A percentile compares a stretch with the other conserved stretches of the same genome.
phyloP scores from a whole-genome alignment of 2,329 filamentous ascomycete species.

The Plenodomus lindquistii region DNA sequence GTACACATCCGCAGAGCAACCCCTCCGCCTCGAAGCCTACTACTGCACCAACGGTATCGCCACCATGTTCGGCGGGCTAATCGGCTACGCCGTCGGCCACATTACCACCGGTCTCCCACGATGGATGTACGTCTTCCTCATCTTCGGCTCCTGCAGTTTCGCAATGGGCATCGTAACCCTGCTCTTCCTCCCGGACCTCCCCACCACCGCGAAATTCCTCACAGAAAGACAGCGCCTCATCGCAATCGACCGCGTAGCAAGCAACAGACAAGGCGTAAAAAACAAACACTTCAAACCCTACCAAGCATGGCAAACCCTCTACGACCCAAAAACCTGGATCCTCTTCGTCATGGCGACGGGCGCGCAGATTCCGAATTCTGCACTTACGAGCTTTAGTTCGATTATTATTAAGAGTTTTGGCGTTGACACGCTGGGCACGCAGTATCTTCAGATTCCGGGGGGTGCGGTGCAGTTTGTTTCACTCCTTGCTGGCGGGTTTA shows the following conservation, averaged over 20 bases:
- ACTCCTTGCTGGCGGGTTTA: constrained; percentile 39
- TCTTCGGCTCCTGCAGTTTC: constrained; percentile 51
- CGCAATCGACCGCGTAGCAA: constrained; percentile 47
- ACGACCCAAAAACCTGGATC: constrained; percentile 48
- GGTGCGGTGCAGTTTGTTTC: constrained; percentile 50
- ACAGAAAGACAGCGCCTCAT: constrained; percentile 17
- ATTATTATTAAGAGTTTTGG: constrained; percentile 66
- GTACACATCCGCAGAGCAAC: constrained; percentile 66
- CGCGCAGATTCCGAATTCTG: constrained; percentile 61
- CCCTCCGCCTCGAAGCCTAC: constrained; percentile 52
- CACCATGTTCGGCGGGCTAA: constrained; percentile 61
- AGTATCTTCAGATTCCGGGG: constrained; percentile 64
- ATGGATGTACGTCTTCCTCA: constrained; percentile 59
- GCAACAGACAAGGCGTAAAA: constrained; percentile 56
- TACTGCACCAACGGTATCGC: constrained; percentile 57
- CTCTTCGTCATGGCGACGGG: constrained; percentile 49
- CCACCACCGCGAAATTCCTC: constrained; percentile 28
- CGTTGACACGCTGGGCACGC: constrained; percentile 87
- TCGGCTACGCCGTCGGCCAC: constrained; percentile 64
- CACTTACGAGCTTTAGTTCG: constrained; percentile 57
- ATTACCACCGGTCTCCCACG: constrained; percentile 44
- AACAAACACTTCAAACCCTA: constrained; percentile 52
- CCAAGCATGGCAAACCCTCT: constrained; percentile 52
- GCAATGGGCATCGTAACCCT: constrained; percentile 49
- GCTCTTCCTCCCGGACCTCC: constrained; percentile 58